Base-by-base conservation (phyloP, 768 basidiomycete genomes). In the Serendipita indica region DNA sequence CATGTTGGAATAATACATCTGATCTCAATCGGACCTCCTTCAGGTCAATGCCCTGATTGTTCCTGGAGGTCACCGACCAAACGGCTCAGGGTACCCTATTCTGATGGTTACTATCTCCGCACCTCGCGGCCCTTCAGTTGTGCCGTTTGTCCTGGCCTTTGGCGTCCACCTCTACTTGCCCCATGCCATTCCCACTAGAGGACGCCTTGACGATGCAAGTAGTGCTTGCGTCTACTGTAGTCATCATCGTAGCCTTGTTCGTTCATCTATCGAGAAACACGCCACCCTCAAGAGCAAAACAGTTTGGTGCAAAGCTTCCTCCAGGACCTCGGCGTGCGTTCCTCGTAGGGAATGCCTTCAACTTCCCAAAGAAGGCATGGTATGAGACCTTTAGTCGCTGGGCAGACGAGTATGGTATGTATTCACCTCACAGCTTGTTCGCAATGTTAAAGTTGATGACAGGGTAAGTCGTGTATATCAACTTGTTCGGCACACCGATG, bases 271-370 rank as follows among this genome's bases (percentile, higher is more conserved):
- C 35, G n/a, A 10, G 10, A 10, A 37, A n/a, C 12, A 18, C 18
- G 22, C 46, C 27, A 14, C 22, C 18, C n/a, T n/a, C 49, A 27
- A 54, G n/a, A 25, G 49, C 49, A 16, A 25, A 27, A 27, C 49
- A 27, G 22, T 4, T 54, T 13, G 22, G 22, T 22, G 63, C 3
- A 62, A 63, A 20, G 63, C 65, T 33, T 43, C 7, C 41, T 18
- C 65, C 65, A 0, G 65, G 65, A 27, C 65, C 65, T 6, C 62
- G 58, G 20, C 58, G 62, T 10, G 61, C 60, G n/a, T 65, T 65
- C 13, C 37, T 66, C 12, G 54, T 65, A 1, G 65, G 65, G n/a
- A 66, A 66, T 56, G 27, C 64, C n/a, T 28, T 62, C 7, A 60
- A 66, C 39, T 62, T 66, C 28, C 65, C 65, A 0, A 63, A 32